Conservation (phyloP, 2,329 filamentous ascomycete species). For the Talaromyces atroroseus region DNA sequence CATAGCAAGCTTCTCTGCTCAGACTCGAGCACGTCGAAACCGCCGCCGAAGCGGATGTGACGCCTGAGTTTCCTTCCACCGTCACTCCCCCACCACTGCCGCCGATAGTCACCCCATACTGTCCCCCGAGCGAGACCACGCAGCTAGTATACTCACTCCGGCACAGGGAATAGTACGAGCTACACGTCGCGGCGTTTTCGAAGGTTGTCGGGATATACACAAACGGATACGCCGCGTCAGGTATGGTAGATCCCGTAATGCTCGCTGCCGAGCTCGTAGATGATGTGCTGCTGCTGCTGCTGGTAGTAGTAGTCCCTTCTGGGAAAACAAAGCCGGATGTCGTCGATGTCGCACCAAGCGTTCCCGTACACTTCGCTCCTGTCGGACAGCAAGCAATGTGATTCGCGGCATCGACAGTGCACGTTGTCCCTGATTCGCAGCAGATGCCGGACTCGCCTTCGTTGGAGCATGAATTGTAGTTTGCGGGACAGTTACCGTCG, state of each 20-base stretch:
- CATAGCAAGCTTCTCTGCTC: constrained; percentile 45
- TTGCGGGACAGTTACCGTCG: constrained; percentile 43
- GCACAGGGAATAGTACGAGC: constrained; percentile 50
- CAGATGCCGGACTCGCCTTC: constrained; percentile 51
- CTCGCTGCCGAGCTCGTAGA: constrained; percentile 33
- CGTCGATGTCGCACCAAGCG: constrained; percentile 31
- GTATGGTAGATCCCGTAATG: constrained; percentile 45
- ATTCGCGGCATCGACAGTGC: constrained; percentile 51
- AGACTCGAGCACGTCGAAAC: constrained; percentile 43
- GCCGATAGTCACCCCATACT: constrained; percentile 48
- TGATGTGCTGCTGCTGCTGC: too few species aligned
- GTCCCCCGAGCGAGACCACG: constrained; percentile 43
- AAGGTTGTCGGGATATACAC: constrained; percentile 51
- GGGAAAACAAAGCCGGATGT: constrained; percentile 33
- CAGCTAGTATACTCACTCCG: constrained; percentile 44
- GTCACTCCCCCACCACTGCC: constrained; percentile 48
- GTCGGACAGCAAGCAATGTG: constrained; percentile 59
- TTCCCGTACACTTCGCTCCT: constrained; percentile 54
- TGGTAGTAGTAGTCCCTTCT: constrained; percentile 28
- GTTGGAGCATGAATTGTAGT: constrained; percentile 49
- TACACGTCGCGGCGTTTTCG: constrained; percentile 46
- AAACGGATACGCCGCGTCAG: constrained; percentile 49
- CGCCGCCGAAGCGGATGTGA: constrained; percentile 37
- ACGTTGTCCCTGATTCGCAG: constrained; percentile 50
- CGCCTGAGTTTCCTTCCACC: constrained; percentile 38